Conservation (phyloP, 352 stramenopile species). For the Globisporangium yorkense region DNA sequence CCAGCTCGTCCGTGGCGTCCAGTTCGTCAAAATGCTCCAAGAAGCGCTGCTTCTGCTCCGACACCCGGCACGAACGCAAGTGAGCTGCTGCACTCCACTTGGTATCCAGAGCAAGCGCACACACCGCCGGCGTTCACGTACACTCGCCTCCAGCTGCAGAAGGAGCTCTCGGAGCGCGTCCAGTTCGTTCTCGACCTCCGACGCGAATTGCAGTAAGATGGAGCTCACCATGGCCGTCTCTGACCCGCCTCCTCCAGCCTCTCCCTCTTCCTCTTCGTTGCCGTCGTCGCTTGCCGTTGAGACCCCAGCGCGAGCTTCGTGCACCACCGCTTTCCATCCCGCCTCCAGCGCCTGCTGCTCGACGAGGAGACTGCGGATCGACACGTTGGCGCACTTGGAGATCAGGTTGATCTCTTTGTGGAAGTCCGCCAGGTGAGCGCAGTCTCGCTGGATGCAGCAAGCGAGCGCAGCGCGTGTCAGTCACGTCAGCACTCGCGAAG, state of each 20-base stretch:
- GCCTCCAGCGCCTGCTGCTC: slow-evolving; percentile 55
- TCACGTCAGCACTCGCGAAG: background rate
- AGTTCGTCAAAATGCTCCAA: slow-evolving; percentile 78
- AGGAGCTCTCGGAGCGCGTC: slow-evolving; percentile 35
- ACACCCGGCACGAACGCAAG: background rate
- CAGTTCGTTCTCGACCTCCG: slow-evolving; percentile 59
- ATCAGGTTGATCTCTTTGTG: slow-evolving; percentile 56
- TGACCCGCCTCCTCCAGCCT: background rate
- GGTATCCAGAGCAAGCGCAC: background rate
- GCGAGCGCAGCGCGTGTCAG: slow-evolving; percentile 1
- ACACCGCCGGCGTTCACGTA: slow-evolving; percentile 23
- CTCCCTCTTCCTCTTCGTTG: background rate
- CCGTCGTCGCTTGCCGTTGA: background rate
- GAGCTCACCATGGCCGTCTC: slow-evolving; percentile 16
- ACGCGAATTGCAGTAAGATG: slow-evolving; percentile 48
- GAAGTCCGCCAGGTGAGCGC: slow-evolving; percentile 54
- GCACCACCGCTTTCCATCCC: slow-evolving; percentile 47
- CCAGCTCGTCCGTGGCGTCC: slow-evolving; percentile 50
- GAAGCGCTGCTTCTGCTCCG: slow-evolving; percentile 47
- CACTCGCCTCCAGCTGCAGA: slow-evolving; percentile 40
- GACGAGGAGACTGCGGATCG: slow-evolving; percentile 39
- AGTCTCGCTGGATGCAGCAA: slow-evolving; percentile 35
- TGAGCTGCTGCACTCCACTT: background rate
- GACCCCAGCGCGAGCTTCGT: slow-evolving; percentile 36
- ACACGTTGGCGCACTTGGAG: slow-evolving; percentile 60